A percentile compares a stretch with the other conserved stretches of the same genome.
These are phyloP conservation scores for Rhizopogon sp. DNA, from an alignment of 768 basidiomycete species.

Conservation along the genomic window DNA sequence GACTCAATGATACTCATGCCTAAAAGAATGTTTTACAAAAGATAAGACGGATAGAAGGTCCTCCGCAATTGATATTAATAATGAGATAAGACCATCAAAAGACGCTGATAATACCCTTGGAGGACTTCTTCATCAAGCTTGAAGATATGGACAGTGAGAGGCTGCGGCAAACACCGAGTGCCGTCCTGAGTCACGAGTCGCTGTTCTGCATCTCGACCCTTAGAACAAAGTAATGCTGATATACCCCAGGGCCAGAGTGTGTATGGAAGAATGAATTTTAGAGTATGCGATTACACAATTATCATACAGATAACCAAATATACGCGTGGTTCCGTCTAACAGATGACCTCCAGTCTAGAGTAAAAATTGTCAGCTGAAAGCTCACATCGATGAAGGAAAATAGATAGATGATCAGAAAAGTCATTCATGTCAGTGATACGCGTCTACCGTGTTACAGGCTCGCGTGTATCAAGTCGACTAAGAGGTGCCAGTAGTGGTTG, in stretches of 20 bases:
- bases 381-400: background rate
- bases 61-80: background rate
- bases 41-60: slow-evolving; percentile 1
- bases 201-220: no score
- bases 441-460: slow-evolving; percentile 28
- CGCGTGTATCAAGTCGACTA: slow-evolving; percentile 69
- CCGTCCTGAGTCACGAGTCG: no score
- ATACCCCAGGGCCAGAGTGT: background rate
- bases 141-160: no score
- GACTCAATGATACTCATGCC: background rate
- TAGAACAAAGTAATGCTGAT: background rate
- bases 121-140: no score
- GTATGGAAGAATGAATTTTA: background rate
- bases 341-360: background rate
- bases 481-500: slow-evolving; percentile 84
- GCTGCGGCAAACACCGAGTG: no score
- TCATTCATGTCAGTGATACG: slow-evolving; percentile 78
- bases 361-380: slow-evolving; percentile 12
- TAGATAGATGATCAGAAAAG: slow-evolving; percentile 37
- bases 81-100: background rate
- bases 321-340: background rate
- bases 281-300: background rate
- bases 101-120: no score
- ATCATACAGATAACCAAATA: background rate
- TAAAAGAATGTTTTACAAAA: background rate